Evolutionary conservation across 1,139 yeast genomes (phyloP).

Genomic region (Blastobotrys illinoisensis): DNA sequence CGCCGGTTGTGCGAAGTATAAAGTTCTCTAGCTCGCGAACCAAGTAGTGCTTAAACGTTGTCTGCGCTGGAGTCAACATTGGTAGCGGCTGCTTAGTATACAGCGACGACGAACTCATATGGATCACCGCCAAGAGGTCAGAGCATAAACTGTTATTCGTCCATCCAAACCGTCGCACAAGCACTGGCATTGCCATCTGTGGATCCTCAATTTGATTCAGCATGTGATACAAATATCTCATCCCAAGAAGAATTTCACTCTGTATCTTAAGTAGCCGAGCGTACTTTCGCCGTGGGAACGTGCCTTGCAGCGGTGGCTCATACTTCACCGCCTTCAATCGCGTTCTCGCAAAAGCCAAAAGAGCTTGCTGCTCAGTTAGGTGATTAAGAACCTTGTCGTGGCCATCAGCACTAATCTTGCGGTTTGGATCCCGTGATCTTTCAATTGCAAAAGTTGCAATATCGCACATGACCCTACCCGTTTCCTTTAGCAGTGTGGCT

Average conservation of each 20-base stretch:
- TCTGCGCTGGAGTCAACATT: slow-evolving; percentile 27
- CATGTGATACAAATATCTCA: slow-evolving; percentile 18
- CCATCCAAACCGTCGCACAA: slow-evolving; percentile 25
- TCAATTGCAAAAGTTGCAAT: slow-evolving; percentile 24
- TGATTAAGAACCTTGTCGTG: slow-evolving; percentile 12
- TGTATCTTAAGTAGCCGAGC: slow-evolving; percentile 16
- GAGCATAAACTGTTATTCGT: slow-evolving; percentile 23
- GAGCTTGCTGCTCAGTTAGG: neutral
- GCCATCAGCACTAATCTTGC: slow-evolving; percentile 16
- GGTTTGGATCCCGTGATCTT: slow-evolving; percentile 19
- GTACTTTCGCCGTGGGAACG: slow-evolving; percentile 27
- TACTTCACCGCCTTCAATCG: slow-evolving; percentile 14
- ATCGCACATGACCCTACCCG: slow-evolving; percentile 26
- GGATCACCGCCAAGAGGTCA: slow-evolving; percentile 27
- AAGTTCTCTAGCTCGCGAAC: slow-evolving; percentile 1
- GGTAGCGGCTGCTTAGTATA: slow-evolving; percentile 26
- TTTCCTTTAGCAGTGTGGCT: slow-evolving; percentile 18
- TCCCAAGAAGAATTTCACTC: slow-evolving; percentile 19
- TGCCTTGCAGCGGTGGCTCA: slow-evolving; percentile 27
- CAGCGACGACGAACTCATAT: slow-evolving; percentile 27
- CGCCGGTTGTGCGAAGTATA: neutral
- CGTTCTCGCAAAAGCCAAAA: neutral
- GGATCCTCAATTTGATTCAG: slow-evolving; percentile 19
- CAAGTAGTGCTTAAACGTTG: slow-evolving; percentile 15
- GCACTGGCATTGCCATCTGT: slow-evolving; percentile 16